Percentiles rank a stretch among this genome's conserved stretches.
phyloP scores from a whole-genome alignment of 1,284 basidiomycete species.

The Trichosporon ovoides region DNA sequence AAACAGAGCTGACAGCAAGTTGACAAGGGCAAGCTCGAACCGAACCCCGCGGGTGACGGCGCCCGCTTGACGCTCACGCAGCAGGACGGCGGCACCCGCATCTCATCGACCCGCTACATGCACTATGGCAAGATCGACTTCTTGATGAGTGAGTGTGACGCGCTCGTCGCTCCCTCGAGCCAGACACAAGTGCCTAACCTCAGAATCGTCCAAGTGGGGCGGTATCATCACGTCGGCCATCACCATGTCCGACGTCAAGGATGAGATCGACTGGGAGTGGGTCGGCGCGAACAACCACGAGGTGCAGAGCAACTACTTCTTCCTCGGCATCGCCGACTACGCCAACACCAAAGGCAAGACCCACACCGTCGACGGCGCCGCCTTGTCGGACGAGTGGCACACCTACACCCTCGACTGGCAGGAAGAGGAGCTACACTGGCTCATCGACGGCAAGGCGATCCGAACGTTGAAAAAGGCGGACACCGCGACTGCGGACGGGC shows the following conservation, averaged over 20 bases:
- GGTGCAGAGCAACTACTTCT: conserved; percentile 67
- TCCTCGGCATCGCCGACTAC: conserved; percentile 59
- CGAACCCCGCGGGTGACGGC: conserved; percentile 54
- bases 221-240: conserved; percentile 79
- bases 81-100: conserved; percentile 57
- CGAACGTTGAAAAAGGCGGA: conserved; percentile 62
- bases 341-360: conserved; percentile 38
- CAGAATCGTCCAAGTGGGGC: conserved; percentile 53
- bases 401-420: conserved; percentile 79
- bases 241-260: conserved; percentile 72
- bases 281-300: conserved; percentile 53
- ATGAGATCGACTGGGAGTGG: conserved; percentile 79
- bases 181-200: conserved; percentile 7
- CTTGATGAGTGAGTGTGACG: conserved; percentile 49
- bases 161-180: neutral
- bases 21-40: conserved; percentile 61
- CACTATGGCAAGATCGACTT: conserved; percentile 74
- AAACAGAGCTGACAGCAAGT: conserved; percentile 50
- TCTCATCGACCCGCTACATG: conserved; percentile 72
- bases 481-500: conserved; percentile 52
- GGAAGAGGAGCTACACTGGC: conserved; percentile 60
- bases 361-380: conserved; percentile 52
- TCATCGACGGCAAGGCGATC: conserved; percentile 64
- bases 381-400: conserved; percentile 66
- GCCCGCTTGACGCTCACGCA: conserved; percentile 59